Conservation (phyloP, 441 rosid genomes). For the Populus hybrid region DNA sequence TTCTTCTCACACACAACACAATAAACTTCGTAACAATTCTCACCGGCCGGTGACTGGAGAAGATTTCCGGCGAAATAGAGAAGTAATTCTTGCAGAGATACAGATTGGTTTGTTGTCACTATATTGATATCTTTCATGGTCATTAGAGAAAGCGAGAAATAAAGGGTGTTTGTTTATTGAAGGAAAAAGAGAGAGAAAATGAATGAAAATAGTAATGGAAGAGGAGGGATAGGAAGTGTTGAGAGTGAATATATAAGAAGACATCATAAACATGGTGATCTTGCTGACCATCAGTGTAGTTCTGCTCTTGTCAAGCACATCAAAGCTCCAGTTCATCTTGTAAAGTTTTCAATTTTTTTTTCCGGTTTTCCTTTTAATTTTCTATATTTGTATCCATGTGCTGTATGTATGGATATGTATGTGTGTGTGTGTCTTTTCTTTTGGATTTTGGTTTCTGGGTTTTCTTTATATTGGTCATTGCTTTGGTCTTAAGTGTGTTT, state of each 20-base stretch:
- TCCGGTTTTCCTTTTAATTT: too few relatives aligned
- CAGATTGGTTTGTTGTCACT: background rate
- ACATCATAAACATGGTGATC: conserved; percentile 64
- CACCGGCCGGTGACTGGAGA: background rate
- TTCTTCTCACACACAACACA: background rate
- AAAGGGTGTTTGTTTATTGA: too few relatives aligned
- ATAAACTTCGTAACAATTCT: background rate
- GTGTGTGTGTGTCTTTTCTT: background rate
- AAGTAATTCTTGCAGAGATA: background rate
- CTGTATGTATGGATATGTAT: background rate
- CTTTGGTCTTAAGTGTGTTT: background rate
- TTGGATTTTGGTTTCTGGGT: background rate
- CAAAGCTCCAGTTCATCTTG: conserved; percentile 89
- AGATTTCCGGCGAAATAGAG: background rate
- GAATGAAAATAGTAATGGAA: conserved; percentile 30
- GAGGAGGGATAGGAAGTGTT: conserved; percentile 17
- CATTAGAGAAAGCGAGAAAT: background rate
- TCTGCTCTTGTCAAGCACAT: conserved; percentile 70
- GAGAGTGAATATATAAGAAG: conserved; percentile 61
- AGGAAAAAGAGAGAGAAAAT: conserved; percentile 26
- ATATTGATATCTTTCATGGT: background rate
- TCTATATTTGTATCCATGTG: background rate
- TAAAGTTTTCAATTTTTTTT: conserved; percentile 17
- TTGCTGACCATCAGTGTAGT: conserved; percentile 62
- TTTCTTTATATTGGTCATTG: background rate